phyloP scores from a whole-genome alignment of 2,329 filamentous ascomycete species.

The Geoglossum cookeanum region DNA sequence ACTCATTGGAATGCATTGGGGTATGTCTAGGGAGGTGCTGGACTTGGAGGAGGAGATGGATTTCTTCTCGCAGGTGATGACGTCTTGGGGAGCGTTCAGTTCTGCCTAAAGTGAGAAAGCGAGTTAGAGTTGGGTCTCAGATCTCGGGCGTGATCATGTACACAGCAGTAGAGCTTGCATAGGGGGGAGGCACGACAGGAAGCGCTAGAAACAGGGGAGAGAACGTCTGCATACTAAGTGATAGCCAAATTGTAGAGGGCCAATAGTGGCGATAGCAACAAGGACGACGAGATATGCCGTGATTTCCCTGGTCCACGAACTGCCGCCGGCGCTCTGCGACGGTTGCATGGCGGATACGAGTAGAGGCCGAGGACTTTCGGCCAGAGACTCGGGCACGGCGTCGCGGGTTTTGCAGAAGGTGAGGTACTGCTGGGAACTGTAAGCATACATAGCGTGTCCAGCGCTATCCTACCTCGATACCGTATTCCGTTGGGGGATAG shows the following conservation, averaged over 20 bases:
- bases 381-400: not conserved
- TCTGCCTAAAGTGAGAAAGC: conserved; percentile 45
- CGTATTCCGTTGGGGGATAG: not conserved
- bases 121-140: not conserved
- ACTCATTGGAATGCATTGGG: conserved; percentile 78
- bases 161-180: too few species aligned
- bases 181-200: not conserved
- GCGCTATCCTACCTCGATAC: not conserved
- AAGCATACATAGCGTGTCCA: conserved; percentile 1
- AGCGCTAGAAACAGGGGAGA: not conserved
- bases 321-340: not conserved
- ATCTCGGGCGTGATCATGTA: not conserved
- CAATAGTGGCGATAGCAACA: conserved; percentile 58
- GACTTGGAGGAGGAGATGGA: conserved; percentile 23
- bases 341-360: not conserved
- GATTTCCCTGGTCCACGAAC: conserved; percentile 18
- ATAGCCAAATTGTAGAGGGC: conserved; percentile 85
- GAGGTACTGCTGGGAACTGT: not conserved
- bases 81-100: conserved; percentile 85
- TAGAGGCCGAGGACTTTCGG: not conserved
- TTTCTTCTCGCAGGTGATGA: conserved; percentile 65
- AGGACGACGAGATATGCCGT: conserved; percentile 64
- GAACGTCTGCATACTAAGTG: conserved; percentile 49
- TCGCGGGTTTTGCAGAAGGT: not conserved
- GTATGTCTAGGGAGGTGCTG: conserved; percentile 22